Evolutionary conservation across 2,329 filamentous ascomycete species (phyloP).

Genomic region (Alternaria panax): DNA sequence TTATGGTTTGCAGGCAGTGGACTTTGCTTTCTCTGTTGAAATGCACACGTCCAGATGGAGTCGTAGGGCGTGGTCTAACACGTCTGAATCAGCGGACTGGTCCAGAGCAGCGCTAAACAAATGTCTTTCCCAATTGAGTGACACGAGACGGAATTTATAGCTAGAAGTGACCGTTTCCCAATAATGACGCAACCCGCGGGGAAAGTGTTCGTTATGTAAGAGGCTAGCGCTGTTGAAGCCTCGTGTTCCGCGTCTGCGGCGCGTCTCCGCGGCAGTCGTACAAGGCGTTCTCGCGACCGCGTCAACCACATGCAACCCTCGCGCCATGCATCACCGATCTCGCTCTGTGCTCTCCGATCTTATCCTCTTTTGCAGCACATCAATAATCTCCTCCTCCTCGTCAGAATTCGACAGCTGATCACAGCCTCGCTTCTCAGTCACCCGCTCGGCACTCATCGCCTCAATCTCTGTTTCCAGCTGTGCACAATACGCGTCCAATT

Average conservation of each 20-base stretch:
- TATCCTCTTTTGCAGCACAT: not conserved
- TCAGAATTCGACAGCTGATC: not conserved
- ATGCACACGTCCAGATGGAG: not conserved
- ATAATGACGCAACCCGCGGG: constrained; percentile 19
- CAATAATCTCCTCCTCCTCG: not conserved
- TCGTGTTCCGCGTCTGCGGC: constrained; percentile 2
- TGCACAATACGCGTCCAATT: constrained; percentile 5
- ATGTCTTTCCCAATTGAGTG: not conserved
- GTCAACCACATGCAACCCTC: not conserved
- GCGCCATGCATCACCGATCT: not conserved
- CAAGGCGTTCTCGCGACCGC: not conserved
- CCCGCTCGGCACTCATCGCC: not conserved
- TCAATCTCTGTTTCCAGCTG: not conserved
- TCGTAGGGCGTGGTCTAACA: not conserved
- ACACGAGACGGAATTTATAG: constrained; percentile 7
- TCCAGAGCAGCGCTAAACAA: not conserved
- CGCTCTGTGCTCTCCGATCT: not conserved
- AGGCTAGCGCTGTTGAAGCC: constrained; percentile 13
- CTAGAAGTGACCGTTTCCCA: constrained; percentile 1
- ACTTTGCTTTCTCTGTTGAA: not conserved
- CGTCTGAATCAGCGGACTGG: not conserved
- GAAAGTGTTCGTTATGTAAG: constrained; percentile 2
- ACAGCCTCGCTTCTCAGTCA: not conserved
- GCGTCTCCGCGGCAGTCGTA: constrained; percentile 8
- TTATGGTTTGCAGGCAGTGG: not conserved